Conservation (phyloP, 2,329 filamentous ascomycete species). For the Tolypocladium guangdongense region DNA sequence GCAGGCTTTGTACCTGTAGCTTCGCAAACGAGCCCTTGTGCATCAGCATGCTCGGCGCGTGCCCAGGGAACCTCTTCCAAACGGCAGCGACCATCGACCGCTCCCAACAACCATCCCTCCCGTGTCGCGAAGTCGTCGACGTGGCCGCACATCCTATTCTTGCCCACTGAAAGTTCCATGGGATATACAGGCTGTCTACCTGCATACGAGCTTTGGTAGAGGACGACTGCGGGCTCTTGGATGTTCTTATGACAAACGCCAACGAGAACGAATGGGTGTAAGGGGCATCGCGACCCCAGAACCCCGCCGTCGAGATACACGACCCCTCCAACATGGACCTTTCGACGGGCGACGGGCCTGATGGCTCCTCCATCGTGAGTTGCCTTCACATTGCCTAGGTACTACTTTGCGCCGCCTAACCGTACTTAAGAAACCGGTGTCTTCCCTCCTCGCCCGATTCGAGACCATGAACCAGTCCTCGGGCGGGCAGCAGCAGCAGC, state of each 20-base stretch:
- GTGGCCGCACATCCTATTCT: neutral
- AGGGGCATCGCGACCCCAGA: constrained; percentile 1
- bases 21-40: neutral
- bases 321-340: constrained; percentile 18
- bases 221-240: neutral
- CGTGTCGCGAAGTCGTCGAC: neutral
- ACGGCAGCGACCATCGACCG: neutral
- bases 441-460: constrained; percentile 69
- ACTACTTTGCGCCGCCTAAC: constrained; percentile 1
- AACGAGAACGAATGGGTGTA: constrained; percentile 4
- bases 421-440: constrained; percentile 62
- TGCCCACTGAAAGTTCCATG: neutral
- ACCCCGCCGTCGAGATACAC: constrained; percentile 11
- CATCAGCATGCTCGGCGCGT: neutral
- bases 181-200: neutral
- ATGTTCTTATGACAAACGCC: neutral
- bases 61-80: neutral
- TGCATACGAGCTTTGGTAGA: neutral
- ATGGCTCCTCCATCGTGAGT: constrained; percentile 66
- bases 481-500: constrained; percentile 8
- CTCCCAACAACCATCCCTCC: neutral
- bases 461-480: constrained; percentile 50
- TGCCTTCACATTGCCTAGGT: neutral
- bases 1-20: neutral
- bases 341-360: constrained; percentile 43